These are phyloP conservation scores for Cryomyces minteri DNA, from an alignment of 495 filamentous ascomycete genomes.

Conservation along the genomic window DNA sequence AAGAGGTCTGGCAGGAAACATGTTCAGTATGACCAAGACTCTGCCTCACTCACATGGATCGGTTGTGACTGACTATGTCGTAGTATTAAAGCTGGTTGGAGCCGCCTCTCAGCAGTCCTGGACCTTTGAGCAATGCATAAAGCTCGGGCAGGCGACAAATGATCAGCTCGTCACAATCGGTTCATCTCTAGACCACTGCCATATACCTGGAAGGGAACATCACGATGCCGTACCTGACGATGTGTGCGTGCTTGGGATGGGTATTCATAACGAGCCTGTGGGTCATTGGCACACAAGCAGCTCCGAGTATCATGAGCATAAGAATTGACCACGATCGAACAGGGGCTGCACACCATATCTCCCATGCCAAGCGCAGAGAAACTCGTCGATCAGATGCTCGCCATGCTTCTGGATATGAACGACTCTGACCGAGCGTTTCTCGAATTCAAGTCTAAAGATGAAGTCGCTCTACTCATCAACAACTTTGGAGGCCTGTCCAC, in stretches of 20 bases:
- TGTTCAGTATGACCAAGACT: conserved; percentile 9
- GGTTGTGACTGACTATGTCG: conserved; percentile 1
- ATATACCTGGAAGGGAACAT: conserved; percentile 39
- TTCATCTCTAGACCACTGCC: conserved; percentile 42
- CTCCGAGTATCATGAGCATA: background rate
- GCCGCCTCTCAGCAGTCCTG: conserved; percentile 15
- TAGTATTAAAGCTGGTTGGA: conserved; percentile 19
- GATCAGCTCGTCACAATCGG: conserved; percentile 39
- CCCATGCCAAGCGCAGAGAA: conserved; percentile 34
- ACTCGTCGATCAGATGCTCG: conserved; percentile 33
- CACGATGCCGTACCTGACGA: conserved; percentile 29
- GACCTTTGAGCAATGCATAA: conserved; percentile 33
- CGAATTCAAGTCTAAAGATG: conserved; percentile 30
- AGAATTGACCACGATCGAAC: background rate
- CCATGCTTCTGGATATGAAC: conserved; percentile 32
- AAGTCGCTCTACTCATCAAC: conserved; percentile 37
- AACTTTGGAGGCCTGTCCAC: conserved; percentile 46
- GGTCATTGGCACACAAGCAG: background rate
- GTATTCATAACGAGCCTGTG: conserved; percentile 43
- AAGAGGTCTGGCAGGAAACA: conserved; percentile 37
- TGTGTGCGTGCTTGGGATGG: conserved; percentile 37
- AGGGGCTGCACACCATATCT: conserved; percentile 32
- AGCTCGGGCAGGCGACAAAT: conserved; percentile 34
- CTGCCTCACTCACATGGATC: background rate
- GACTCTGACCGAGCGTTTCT: conserved; percentile 40